These are phyloP conservation scores for Ustanciosporium gigantosporum DNA, from an alignment of 1,284 basidiomycete species.

Conservation along the genomic window DNA sequence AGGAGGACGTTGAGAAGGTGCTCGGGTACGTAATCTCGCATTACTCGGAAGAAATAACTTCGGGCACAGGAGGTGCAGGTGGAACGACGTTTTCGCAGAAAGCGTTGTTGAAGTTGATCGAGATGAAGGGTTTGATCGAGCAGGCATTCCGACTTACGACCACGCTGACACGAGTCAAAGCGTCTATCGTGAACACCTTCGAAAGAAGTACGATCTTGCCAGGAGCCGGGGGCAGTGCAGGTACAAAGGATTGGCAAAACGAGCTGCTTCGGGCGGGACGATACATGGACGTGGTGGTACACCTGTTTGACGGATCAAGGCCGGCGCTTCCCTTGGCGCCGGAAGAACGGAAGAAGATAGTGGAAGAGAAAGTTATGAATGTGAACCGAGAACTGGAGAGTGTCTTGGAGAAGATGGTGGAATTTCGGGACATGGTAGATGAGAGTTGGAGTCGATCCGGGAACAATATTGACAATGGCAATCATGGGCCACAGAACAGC, in stretches of 20 bases:
- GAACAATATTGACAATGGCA: no score
- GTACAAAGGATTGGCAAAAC: conserved; percentile 8
- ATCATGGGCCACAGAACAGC: no score
- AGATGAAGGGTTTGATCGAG: not conserved
- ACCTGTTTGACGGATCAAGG: not conserved
- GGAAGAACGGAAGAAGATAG: not conserved
- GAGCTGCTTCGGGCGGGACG: not conserved
- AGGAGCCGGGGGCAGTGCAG: no score
- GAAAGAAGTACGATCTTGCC: not conserved
- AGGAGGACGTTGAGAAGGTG: conserved; percentile 14
- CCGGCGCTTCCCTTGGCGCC: not conserved
- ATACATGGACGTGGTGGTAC: not conserved
- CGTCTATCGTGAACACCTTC: conserved; percentile 2
- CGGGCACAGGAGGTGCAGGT: conserved; percentile 1
- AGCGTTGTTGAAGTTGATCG: conserved; percentile 4
- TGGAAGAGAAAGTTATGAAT: conserved; percentile 1
- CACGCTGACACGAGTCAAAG: conserved; percentile 4
- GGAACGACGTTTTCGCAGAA: not conserved
- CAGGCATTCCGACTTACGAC: conserved; percentile 6
- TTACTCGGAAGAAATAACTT: conserved; percentile 6
- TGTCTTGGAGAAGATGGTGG: conserved; percentile 10
- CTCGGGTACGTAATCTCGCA: conserved; percentile 4
- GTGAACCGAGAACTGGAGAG: conserved; percentile 11
- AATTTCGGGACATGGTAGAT: no score
- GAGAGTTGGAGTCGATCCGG: no score